A percentile compares a stretch with the other conserved stretches of the same genome.
Conservation (phyloP, 2,329 filamentous ascomycete genomes). For the Claviceps digitariae region DNA sequence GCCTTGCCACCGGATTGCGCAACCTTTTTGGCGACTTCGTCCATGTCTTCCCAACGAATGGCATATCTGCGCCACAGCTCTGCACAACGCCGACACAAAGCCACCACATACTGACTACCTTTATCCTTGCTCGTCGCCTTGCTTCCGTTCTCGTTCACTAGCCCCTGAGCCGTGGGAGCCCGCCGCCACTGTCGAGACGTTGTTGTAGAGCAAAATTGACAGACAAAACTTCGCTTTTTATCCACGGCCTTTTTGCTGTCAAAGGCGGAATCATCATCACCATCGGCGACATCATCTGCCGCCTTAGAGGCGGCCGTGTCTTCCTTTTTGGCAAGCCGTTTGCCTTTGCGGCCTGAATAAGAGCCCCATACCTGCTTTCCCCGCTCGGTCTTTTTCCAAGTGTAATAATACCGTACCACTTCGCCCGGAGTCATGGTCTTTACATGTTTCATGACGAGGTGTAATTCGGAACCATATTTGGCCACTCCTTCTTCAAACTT, state of each 20-base stretch:
- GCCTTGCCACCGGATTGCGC: slow-evolving; percentile 65
- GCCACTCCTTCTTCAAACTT: slow-evolving; percentile 83
- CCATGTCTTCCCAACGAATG: slow-evolving; percentile 87
- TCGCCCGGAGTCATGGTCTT: slow-evolving; percentile 67
- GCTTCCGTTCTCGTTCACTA: slow-evolving; percentile 49
- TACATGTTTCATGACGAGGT: slow-evolving; percentile 71
- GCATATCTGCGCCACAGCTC: slow-evolving; percentile 92
- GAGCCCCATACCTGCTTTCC: slow-evolving; percentile 84
- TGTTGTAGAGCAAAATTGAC: slow-evolving; percentile 80
- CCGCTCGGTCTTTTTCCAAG: slow-evolving; percentile 88
- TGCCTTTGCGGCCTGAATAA: slow-evolving; percentile 75
- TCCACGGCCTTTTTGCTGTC: slow-evolving; percentile 71
- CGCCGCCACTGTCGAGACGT: slow-evolving; percentile 82
- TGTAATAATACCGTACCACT: slow-evolving; percentile 89
- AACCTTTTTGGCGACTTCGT: slow-evolving; percentile 82
- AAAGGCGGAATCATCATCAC: slow-evolving; percentile 89
- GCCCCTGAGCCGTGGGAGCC: slow-evolving; percentile 64
- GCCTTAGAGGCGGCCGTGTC: slow-evolving; percentile 62
- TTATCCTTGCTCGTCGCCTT: slow-evolving; percentile 60
- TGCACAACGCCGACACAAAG: slow-evolving; percentile 80
- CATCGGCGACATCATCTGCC: slow-evolving; percentile 83
- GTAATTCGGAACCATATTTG: slow-evolving; percentile 84
- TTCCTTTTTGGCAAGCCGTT: slow-evolving; percentile 68
- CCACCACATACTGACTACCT: slow-evolving; percentile 57
- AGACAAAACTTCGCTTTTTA: slow-evolving; percentile 74